Conservation (phyloP, 1,284 basidiomycete species). For the Somion occarium region DNA sequence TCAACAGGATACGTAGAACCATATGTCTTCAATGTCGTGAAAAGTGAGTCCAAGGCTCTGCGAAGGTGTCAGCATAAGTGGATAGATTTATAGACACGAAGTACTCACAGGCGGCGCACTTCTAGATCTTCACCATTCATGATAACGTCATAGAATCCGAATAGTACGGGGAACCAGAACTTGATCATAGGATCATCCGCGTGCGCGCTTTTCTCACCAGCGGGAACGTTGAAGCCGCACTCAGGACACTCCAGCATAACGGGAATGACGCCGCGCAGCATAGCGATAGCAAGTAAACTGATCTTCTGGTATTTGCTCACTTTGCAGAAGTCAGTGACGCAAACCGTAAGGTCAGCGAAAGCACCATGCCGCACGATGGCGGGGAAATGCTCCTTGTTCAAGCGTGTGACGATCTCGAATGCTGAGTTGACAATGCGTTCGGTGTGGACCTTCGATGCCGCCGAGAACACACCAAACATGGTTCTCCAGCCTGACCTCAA, state of each 20-base stretch:
- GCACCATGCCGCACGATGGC: conserved; percentile 89
- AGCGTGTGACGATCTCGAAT: conserved; percentile 91
- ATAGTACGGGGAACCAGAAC: conserved; percentile 96
- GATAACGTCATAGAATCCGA: conserved; percentile 98
- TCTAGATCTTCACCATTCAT: conserved; percentile 99
- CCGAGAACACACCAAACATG: conserved; percentile 98
- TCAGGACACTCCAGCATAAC: conserved; percentile 88
- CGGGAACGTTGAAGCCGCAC: conserved; percentile 54
- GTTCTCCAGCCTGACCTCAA: conserved; percentile 98
- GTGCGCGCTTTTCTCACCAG: conserved; percentile 33
- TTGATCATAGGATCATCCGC: conserved; percentile 85
- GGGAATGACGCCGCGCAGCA: conserved; percentile 90
- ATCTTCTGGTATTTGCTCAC: conserved; percentile 99
- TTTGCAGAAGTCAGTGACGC: conserved; percentile 99
- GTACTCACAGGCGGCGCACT: conserved; percentile 85
- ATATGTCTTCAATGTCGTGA: conserved; percentile 90
- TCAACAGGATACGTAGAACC: conserved; percentile 84
- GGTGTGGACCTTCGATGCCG: conserved; percentile 93
- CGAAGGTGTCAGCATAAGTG: conserved; percentile 8
- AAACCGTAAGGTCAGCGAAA: conserved; percentile 94
- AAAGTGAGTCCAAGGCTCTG: conserved; percentile 94
- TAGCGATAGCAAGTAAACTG: conserved; percentile 92
- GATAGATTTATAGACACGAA: background rate
- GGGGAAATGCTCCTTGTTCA: conserved; percentile 91
- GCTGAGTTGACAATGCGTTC: conserved; percentile 93